phyloP scores from a whole-genome alignment of 108 stramenopile species.

The Fragilaria radians region DNA sequence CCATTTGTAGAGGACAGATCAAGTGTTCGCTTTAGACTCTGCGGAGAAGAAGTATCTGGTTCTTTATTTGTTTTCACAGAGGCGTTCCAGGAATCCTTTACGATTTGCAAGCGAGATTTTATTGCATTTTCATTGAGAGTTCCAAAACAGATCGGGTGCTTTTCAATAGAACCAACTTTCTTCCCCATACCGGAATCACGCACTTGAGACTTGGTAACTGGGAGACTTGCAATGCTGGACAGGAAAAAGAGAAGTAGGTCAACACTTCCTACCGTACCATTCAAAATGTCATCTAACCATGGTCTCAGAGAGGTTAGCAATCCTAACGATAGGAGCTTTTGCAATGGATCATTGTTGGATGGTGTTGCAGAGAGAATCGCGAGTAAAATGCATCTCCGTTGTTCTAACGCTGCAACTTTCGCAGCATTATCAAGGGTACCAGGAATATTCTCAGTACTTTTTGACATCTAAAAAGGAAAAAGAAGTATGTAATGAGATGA shows the following conservation, averaged over 20 bases:
- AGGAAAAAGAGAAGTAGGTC: constrained; percentile 77
- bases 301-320: constrained; percentile 49
- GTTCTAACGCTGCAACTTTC: constrained; percentile 32
- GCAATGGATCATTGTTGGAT: constrained; percentile 35
- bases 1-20: background rate
- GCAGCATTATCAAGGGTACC: background rate
- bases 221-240: constrained; percentile 54
- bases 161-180: constrained; percentile 65
- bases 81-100: constrained; percentile 72
- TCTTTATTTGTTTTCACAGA: constrained; percentile 55
- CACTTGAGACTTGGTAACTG: constrained; percentile 76
- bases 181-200: constrained; percentile 73
- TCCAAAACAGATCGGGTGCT: constrained; percentile 64
- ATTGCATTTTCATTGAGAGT: constrained; percentile 67
- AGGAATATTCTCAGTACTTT: background rate
- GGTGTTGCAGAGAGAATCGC: constrained; percentile 47
- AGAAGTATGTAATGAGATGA: no score
- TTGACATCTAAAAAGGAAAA: background rate
- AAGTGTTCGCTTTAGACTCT: background rate
- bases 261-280: constrained; percentile 50
- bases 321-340: constrained; percentile 44
- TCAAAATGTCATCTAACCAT: constrained; percentile 80
- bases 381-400: constrained; percentile 54
- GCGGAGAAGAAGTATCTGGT: background rate
- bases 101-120: constrained; percentile 43